Conservation (phyloP, 2,329 filamentous ascomycete species). For the Westerdykella aurantiaca region DNA sequence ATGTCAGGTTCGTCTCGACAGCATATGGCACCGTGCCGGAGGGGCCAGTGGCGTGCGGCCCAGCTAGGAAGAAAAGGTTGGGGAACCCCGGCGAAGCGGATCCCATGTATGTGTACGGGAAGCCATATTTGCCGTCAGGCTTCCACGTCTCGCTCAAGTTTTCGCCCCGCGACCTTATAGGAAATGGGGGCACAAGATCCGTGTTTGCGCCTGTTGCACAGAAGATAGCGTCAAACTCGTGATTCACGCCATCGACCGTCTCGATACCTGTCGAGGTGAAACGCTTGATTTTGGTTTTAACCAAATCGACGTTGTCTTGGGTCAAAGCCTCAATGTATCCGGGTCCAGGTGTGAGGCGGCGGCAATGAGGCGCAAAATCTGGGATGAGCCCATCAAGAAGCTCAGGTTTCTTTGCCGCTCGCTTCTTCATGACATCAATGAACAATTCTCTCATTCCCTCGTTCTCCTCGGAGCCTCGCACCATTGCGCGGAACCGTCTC, state of each 20-base stretch:
- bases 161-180: conserved; percentile 51
- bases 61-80: conserved; percentile 60
- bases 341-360: conserved; percentile 32
- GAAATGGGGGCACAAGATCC: conserved; percentile 49
- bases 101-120: conserved; percentile 63
- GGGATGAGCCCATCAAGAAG: conserved; percentile 40
- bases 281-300: conserved; percentile 35
- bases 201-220: conserved; percentile 63
- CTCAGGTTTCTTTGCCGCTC: conserved; percentile 37
- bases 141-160: conserved; percentile 55
- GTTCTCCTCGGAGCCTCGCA: conserved; percentile 36
- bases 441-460: conserved; percentile 26
- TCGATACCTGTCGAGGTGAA: conserved; percentile 37
- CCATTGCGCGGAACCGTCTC: conserved; percentile 39
- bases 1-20: conserved; percentile 60
- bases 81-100: conserved; percentile 60
- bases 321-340: conserved; percentile 39
- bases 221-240: conserved; percentile 44
- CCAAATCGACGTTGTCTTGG: conserved; percentile 39
- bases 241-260: conserved; percentile 34
- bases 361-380: conserved; percentile 31
- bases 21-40: conserved; percentile 63
- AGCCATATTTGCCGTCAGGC: conserved; percentile 51
- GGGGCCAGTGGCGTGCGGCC: conserved; percentile 36
- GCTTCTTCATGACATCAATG: conserved; percentile 34